Percentiles rank a stretch among this genome's conserved stretches.
phyloP scores from a whole-genome alignment of 139 green algal genomes.

The Spirogloea muscicola region DNA sequence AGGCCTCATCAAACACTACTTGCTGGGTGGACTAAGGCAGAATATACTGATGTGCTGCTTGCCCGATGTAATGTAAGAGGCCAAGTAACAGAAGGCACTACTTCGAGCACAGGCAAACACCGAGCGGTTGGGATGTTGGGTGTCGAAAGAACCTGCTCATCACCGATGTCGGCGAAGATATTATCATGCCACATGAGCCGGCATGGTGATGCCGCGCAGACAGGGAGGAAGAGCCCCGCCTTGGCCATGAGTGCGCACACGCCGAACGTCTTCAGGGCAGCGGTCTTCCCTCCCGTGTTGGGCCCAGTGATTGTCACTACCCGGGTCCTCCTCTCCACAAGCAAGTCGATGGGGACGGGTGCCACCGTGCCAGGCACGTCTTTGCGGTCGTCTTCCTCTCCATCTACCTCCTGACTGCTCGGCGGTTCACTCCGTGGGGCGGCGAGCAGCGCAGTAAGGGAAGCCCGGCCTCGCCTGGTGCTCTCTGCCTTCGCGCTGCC shows the following conservation, averaged over 20 bases:
- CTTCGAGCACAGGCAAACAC: too few relatives aligned
- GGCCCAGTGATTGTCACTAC: conserved; percentile 76
- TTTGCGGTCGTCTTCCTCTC: neutral
- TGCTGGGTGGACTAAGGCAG: too few relatives aligned
- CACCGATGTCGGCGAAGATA: conserved; percentile 41
- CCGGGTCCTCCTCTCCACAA: conserved; percentile 43
- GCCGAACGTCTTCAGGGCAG: conserved; percentile 82
- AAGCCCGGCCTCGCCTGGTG: too few relatives aligned
- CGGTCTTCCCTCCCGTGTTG: conserved; percentile 95
- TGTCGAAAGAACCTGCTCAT: too few relatives aligned
- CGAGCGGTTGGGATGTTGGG: too few relatives aligned
- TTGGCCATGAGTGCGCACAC: conserved; percentile 73
- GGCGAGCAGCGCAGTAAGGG: too few relatives aligned
- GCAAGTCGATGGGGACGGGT: conserved; percentile 56
- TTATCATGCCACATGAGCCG: conserved; percentile 28
- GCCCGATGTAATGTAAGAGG: too few relatives aligned
- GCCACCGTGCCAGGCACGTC: neutral
- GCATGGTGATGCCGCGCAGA: conserved; percentile 8
- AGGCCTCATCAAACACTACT: too few relatives aligned
- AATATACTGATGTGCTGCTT: too few relatives aligned
- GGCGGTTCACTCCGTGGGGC: too few relatives aligned
- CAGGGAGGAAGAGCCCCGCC: conserved; percentile 75
- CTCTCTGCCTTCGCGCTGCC: too few relatives aligned
- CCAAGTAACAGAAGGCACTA: too few relatives aligned
- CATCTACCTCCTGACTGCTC: neutral